These are phyloP conservation scores for Trichoderma breve DNA, from an alignment of 2,329 filamentous ascomycete species.

Conservation along the genomic window DNA sequence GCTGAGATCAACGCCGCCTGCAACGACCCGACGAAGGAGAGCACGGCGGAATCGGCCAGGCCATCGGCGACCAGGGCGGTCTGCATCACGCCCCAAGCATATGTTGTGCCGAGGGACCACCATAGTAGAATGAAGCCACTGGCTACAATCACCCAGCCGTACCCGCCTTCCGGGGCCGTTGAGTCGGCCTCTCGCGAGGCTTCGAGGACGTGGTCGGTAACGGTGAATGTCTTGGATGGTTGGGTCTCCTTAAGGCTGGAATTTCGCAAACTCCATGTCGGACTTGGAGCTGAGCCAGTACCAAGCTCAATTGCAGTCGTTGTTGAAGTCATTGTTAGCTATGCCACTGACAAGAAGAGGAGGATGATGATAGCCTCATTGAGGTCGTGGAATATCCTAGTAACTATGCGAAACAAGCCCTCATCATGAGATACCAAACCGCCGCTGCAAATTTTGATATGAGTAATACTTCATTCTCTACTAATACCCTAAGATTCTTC, in stretches of 20 bases:
- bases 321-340: not conserved
- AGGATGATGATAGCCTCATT: not conserved
- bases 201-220: slow-evolving; percentile 7
- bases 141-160: slow-evolving; percentile 30
- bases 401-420: not conserved
- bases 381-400: not conserved
- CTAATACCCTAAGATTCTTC: not conserved
- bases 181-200: slow-evolving; percentile 13
- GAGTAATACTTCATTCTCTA: not conserved
- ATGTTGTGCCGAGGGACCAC: slow-evolving; percentile 54
- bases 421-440: not conserved
- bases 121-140: slow-evolving; percentile 32
- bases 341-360: not conserved
- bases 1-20: slow-evolving; percentile 49
- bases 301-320: slow-evolving; percentile 16
- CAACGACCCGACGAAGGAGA: slow-evolving; percentile 58
- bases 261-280: not conserved
- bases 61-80: slow-evolving; percentile 50
- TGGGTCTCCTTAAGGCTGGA: not conserved
- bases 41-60: slow-evolving; percentile 47
- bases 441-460: not conserved
- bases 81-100: slow-evolving; percentile 62
- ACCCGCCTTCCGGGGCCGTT: slow-evolving; percentile 28
- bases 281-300: not conserved
- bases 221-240: not conserved